Base-by-base conservation (phyloP, 768 basidiomycete species). In the Kockovaella imperatae region DNA sequence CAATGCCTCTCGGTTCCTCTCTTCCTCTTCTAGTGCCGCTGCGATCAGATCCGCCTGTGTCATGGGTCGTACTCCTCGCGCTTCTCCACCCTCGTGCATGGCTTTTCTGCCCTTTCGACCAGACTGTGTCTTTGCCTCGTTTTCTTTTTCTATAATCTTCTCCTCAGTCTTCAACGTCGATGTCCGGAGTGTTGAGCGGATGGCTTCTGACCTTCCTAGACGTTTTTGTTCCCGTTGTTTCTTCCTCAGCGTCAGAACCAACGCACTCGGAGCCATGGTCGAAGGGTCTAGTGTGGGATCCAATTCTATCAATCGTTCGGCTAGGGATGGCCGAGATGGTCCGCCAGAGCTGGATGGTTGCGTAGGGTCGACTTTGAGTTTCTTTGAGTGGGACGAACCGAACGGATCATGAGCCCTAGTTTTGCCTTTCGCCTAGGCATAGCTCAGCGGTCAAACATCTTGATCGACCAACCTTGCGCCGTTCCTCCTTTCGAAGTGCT, bases 11-110 rank as follows among this genome's bases (percentile, higher is more conserved):
- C 60, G 59, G 49, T 70, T 70, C 44, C 54, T 45, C 52, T 68
- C 67, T 46, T 70, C 69, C 35, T 59, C 54, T 38, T 68, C 62
- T 42, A 70, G 47, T 3, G 69, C 69, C 28, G 51, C 54, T 13
- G 62, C 67, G 49, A 70, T 68, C 18, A 67, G 51, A 34, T 70
- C 67, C 35, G 53, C 60, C 53, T 70, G 69, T 7, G 64, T 67
- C 48, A 67, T 60, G 6, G 30, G 47, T 32, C 56, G 14, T 15
- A 50, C 39, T 3, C 53, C 55, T n/a, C 63, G 47, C 3, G 53
- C 42, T 42, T 62, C 57, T 11, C 58, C 58, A n/a, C 50, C 54
- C 42, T 60, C 56, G 45, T 64, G 60, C 26, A 47, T 41, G 5
- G 65, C 57, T 46, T 45, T 53, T 31, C 60, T 43, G 1, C 60